A percentile compares a stretch with the other conserved stretches of the same genome.
These are phyloP conservation scores for Podospora pseudopauciseta DNA, from an alignment of 495 filamentous ascomycete genomes.

Conservation along the genomic window DNA sequence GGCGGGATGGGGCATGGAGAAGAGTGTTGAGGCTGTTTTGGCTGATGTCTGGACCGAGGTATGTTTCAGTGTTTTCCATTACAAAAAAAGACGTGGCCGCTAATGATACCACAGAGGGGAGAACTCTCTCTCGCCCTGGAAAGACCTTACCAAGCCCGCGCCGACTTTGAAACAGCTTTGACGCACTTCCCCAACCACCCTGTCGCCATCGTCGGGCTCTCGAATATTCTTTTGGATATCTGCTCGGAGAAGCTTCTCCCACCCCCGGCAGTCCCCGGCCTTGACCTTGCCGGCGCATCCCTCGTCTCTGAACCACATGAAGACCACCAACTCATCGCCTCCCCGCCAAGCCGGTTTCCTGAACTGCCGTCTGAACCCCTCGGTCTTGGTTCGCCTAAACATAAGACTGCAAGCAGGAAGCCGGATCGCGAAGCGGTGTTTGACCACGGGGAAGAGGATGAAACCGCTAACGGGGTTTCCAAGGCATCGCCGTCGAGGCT, in stretches of 20 bases:
- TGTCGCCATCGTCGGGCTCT: slow-evolving; percentile 74
- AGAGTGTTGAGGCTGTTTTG: slow-evolving; percentile 73
- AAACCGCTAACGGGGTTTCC: slow-evolving; percentile 2
- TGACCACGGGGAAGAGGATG: slow-evolving; percentile 5
- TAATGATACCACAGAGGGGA: slow-evolving; percentile 53
- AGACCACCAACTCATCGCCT: slow-evolving; percentile 14
- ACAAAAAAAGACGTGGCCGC: not conserved
- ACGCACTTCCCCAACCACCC: slow-evolving; percentile 71
- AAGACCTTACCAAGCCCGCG: slow-evolving; percentile 62
- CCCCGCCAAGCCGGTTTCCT: slow-evolving; percentile 19
- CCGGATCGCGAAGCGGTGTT: not conserved
- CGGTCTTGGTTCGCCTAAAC: slow-evolving; percentile 32
- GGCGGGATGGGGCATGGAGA: slow-evolving; percentile 68
- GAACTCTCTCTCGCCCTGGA: slow-evolving; percentile 60
- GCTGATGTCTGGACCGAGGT: slow-evolving; percentile 76
- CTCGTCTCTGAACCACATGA: slow-evolving; percentile 9
- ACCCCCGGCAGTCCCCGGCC: slow-evolving; percentile 40
- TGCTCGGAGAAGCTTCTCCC: slow-evolving; percentile 61
- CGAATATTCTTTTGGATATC: slow-evolving; percentile 81
- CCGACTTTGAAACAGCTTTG: slow-evolving; percentile 75
- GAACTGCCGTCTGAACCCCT: slow-evolving; percentile 38
- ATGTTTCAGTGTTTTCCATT: slow-evolving; percentile 25
- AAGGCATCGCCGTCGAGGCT: slow-evolving; percentile 13
- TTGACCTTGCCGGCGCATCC: slow-evolving; percentile 17
- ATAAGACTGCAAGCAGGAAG: not conserved